These are phyloP conservation scores for Rhizoclosmatium sp. DNA, from an alignment of 192 early-diverging fungal species.

Conservation along the genomic window DNA sequence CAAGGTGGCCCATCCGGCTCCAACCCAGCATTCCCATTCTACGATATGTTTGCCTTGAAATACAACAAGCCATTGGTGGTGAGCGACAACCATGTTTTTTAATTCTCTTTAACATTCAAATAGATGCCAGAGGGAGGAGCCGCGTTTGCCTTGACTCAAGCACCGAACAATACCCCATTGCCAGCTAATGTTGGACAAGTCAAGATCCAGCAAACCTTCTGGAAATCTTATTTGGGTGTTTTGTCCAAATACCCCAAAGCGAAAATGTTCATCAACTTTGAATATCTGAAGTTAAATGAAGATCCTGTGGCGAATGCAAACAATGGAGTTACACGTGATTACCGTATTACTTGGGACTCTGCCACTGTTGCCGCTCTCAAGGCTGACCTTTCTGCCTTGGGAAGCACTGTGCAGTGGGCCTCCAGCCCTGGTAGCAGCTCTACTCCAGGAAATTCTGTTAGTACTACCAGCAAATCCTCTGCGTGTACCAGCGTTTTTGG, in stretches of 20 bases:
- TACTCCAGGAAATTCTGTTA: too few relatives aligned
- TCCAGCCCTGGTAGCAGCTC: too few relatives aligned
- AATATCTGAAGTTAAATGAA: constrained; percentile 2
- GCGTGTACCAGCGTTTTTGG: too few relatives aligned
- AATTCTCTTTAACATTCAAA: background rate
- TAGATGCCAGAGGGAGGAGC: constrained; percentile 39
- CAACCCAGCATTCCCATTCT: constrained; percentile 27
- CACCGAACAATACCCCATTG: background rate
- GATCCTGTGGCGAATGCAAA: background rate
- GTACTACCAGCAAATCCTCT: too few relatives aligned
- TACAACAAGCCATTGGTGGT: constrained; percentile 37
- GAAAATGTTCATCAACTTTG: constrained; percentile 35
- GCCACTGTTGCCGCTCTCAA: constrained; percentile 25
- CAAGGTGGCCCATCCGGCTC: constrained; percentile 6
- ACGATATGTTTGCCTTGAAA: constrained; percentile 28
- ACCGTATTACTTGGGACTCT: constrained; percentile 24
- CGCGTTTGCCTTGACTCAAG: constrained; percentile 24
- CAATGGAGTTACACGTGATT: constrained; percentile 30
- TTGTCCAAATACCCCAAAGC: constrained; percentile 23
- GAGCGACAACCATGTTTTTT: background rate
- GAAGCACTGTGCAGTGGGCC: constrained; percentile 10
- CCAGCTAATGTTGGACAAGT: constrained; percentile 7
- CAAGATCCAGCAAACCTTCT: constrained; percentile 25
- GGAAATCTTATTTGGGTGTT: constrained; percentile 32
- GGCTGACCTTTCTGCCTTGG: constrained; percentile 13